Conservation (phyloP, 495 filamentous ascomycete species). For the Podospora appendiculata region DNA sequence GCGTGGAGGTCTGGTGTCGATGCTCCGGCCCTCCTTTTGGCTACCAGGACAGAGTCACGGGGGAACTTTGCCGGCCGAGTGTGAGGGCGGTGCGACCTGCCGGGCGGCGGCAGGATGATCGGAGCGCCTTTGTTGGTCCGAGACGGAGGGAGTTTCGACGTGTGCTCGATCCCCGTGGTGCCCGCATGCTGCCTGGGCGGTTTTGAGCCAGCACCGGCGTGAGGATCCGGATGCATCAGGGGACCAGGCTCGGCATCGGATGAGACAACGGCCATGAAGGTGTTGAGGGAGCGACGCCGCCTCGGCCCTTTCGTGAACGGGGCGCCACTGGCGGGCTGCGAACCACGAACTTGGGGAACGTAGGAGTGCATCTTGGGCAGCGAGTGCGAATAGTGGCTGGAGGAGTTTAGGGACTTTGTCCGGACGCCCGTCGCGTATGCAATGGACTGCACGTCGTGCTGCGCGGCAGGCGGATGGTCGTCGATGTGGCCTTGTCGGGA, state of each 20-base stretch:
- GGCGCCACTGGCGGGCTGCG: not conserved
- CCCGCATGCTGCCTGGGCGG: not conserved
- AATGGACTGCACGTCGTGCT: not conserved
- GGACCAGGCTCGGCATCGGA: not conserved
- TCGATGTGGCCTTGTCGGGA: not conserved
- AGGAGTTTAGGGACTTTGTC: slow-evolving; percentile 13
- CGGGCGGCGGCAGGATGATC: not conserved
- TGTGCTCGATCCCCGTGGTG: not conserved
- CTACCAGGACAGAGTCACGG: slow-evolving; percentile 15
- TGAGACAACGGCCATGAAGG: slow-evolving; percentile 6
- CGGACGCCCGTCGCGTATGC: slow-evolving; percentile 9
- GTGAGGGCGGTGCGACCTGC: not conserved
- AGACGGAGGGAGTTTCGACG: not conserved
- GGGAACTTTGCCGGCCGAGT: slow-evolving; percentile 1
- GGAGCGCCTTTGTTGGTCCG: not conserved
- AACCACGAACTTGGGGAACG: not conserved
- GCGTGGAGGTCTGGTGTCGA: not conserved
- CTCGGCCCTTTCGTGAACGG: not conserved
- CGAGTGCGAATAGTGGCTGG: not conserved
- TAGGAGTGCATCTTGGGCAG: slow-evolving; percentile 12
- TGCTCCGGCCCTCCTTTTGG: slow-evolving; percentile 4
- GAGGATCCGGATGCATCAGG: not conserved
- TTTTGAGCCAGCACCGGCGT: not conserved
- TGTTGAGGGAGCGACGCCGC: slow-evolving; percentile 16
- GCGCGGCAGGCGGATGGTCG: not conserved